Base-by-base conservation (phyloP, 495 filamentous ascomycete genomes). In the Aspergillus cavernicola region DNA sequence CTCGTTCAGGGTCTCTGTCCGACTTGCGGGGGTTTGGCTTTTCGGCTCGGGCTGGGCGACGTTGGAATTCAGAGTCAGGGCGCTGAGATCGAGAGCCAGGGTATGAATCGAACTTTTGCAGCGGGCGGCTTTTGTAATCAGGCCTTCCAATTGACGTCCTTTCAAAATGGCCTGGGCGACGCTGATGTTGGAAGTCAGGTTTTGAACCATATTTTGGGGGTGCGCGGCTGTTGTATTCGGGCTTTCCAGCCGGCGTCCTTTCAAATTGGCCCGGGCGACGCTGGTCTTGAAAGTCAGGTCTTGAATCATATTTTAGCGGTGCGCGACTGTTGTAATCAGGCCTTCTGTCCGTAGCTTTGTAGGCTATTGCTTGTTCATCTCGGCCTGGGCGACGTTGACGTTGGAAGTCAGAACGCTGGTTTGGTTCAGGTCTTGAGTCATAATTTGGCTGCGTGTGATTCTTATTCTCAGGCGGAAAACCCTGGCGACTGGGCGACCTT, bases 1-100 rank as follows among this genome's bases (percentile, higher is more conserved):
- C 64, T 31, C 69, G 65, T 53, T 75, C 71, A 35, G 73, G 71
- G 20, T 56, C 52, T 29, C 44, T 53, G 13, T 68, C 61, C 18
- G 71, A 20, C 15, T 55, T 55, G 44, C 72, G 65, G 20, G 50
- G 44, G 43, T 33, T 53, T 28, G n/a, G 52, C 37, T 6, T 57
- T 40, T 38, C 53, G 16, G 2, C 5, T 26, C 43, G 47, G 33
- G 19, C 19, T 40, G 40, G 18, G 7, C 33, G 41, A 28, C 26
- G 46, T 13, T 50, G 29, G 4, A 36, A 12, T 28, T 52, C 15
- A 2, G 28, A 24, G 36, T 41, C 44, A 31, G 24, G 24, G 9
- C 24, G 24, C 24, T 28, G 24, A 28, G 24, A 9, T 9, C 9
- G 24, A 28, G 9, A 28, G 24, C 9, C 24, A 9, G 50, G 29